Percentiles rank a stretch among this genome's conserved stretches.
phyloP scores from a whole-genome alignment of 2,329 filamentous ascomycete genomes.

The Exophiala oligosperma region DNA sequence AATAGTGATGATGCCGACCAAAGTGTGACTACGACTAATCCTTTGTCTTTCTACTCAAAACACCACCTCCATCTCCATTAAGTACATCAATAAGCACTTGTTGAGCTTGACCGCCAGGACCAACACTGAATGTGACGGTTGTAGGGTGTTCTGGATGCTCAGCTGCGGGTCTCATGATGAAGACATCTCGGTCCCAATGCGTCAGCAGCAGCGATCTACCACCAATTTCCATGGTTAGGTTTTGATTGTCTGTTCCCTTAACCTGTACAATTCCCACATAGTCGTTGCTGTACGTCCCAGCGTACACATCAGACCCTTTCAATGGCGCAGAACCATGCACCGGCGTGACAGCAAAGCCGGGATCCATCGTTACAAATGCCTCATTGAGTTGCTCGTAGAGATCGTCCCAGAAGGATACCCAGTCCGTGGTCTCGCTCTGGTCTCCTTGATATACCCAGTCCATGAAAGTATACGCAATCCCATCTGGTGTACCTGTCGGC shows the following conservation, averaged over 20 bases:
- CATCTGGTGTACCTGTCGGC: slow-evolving; percentile 4
- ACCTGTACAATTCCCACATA: not conserved
- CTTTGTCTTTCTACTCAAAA: not conserved
- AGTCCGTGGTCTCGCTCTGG: not conserved
- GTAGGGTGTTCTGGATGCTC: not conserved
- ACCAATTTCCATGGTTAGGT: not conserved
- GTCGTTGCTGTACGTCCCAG: slow-evolving; percentile 1
- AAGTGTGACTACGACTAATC: not conserved
- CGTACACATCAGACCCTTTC: not conserved
- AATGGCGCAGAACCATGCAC: not conserved
- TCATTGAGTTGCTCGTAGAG: not conserved
- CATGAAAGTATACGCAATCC: slow-evolving; percentile 1
- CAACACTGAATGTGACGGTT: not conserved
- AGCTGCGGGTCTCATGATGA: not conserved
- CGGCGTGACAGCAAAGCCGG: not conserved
- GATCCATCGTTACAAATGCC: not conserved
- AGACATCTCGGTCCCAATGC: not conserved
- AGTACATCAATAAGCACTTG: not conserved
- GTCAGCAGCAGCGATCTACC: not conserved
- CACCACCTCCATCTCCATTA: not conserved
- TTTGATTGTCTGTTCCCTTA: not conserved
- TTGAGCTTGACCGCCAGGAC: not conserved
- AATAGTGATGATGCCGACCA: too few relatives aligned
- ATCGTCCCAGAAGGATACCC: not conserved
- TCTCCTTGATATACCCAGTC: slow-evolving; percentile 3